Conservation (phyloP, 1,139 yeast species). For the Pichia sp. region DNA sequence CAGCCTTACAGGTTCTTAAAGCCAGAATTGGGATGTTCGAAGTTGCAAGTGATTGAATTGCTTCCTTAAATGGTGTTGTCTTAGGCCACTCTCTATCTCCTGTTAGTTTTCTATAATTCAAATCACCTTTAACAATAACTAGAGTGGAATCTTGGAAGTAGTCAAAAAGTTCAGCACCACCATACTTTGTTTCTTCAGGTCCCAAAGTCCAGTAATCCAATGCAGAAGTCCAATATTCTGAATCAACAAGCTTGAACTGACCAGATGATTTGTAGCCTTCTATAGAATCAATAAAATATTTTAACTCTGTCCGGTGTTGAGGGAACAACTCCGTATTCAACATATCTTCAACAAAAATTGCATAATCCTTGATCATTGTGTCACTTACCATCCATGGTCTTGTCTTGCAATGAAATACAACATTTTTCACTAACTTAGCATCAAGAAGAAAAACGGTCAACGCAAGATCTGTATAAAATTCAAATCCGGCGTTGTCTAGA, state of each 20-base stretch:
- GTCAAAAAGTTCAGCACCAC: conserved; percentile 49
- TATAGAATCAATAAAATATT: conserved; percentile 45
- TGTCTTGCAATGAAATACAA: conserved; percentile 80
- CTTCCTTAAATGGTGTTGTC: conserved; percentile 62
- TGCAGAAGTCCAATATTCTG: conserved; percentile 81
- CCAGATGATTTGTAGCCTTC: conserved; percentile 43
- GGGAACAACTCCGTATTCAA: conserved; percentile 45
- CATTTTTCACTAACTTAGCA: conserved; percentile 49
- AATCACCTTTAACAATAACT: conserved; percentile 87
- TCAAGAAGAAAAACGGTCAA: conserved; percentile 72
- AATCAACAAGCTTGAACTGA: conserved; percentile 48
- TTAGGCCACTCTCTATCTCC: conserved; percentile 87
- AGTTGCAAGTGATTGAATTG: conserved; percentile 61
- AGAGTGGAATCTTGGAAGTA: conserved; percentile 51
- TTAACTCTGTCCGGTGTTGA: conserved; percentile 36
- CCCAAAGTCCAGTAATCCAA: conserved; percentile 64
- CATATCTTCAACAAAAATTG: conserved; percentile 52
- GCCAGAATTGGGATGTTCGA: conserved; percentile 60
- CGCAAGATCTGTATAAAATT: conserved; percentile 80
- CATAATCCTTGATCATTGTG: conserved; percentile 77
- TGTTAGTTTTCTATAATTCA: conserved; percentile 88
- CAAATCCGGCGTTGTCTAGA: conserved; percentile 93
- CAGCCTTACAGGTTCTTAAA: conserved; percentile 92
- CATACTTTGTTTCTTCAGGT: conserved; percentile 45
- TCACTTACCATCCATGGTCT: conserved; percentile 98